Evolutionary conservation across 2,329 filamentous ascomycete species (phyloP).

Genomic region (Cercospora berteroae): DNA sequence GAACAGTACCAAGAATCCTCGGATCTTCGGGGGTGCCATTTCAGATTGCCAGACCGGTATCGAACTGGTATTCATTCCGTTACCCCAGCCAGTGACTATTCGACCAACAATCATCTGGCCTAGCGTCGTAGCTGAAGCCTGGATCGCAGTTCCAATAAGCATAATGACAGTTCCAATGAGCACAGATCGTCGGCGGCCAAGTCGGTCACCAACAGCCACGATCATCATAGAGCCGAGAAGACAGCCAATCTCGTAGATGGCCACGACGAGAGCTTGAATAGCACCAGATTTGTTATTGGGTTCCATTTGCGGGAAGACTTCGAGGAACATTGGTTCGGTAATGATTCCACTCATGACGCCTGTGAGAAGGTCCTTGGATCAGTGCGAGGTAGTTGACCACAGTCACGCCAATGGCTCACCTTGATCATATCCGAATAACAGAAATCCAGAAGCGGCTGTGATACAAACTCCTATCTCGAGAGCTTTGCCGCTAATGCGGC

Average conservation of each 20-base stretch:
- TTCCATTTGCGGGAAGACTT: slow-evolving; percentile 43
- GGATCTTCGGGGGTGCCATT: slow-evolving; percentile 82
- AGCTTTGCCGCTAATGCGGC: slow-evolving; percentile 17
- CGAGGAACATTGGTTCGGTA: slow-evolving; percentile 42
- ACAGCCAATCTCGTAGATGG: slow-evolving; percentile 32
- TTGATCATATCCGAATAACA: slow-evolving; percentile 27
- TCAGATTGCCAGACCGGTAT: slow-evolving; percentile 51
- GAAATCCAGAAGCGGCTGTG: slow-evolving; percentile 19
- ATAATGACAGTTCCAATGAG: slow-evolving; percentile 60
- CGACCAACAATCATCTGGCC: slow-evolving; percentile 50
- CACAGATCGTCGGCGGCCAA: slow-evolving; percentile 57
- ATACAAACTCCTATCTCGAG: slow-evolving; percentile 22
- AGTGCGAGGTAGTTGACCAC: slow-evolving; percentile 8
- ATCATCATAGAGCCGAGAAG: slow-evolving; percentile 42
- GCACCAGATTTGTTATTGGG: slow-evolving; percentile 27
- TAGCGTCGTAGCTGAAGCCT: slow-evolving; percentile 51
- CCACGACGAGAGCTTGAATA: slow-evolving; percentile 39
- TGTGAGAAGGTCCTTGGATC: slow-evolving; percentile 16
- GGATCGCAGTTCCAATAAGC: slow-evolving; percentile 60
- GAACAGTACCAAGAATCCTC: slow-evolving; percentile 89
- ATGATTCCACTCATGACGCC: slow-evolving; percentile 47
- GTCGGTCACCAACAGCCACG: slow-evolving; percentile 54
- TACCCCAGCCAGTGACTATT: slow-evolving; percentile 51
- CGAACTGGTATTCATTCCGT: slow-evolving; percentile 39
- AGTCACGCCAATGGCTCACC: neutral